Conservation (phyloP, 257 asterid genomes). For the Lantana camara region DNA sequence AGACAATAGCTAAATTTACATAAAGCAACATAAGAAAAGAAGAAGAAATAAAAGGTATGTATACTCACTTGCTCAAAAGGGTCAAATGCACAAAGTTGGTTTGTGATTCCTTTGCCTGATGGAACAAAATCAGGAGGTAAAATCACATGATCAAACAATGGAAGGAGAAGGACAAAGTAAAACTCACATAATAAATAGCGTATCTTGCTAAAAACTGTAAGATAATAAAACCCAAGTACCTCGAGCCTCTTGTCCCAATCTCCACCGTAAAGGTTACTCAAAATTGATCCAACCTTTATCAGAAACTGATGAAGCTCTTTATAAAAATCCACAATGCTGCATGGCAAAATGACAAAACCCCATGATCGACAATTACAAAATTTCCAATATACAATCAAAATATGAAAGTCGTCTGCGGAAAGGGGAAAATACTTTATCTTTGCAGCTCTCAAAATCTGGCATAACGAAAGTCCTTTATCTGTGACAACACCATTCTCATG, state of each 20-base stretch:
- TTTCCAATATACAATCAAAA: constrained; percentile 10
- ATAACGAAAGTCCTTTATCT: constrained; percentile 58
- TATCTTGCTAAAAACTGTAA: constrained; percentile 11
- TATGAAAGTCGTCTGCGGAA: constrained; percentile 17
- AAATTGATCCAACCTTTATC: constrained; percentile 73
- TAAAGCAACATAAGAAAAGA: constrained; percentile 19
- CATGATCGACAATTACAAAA: constrained; percentile 10
- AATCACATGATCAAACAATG: neutral
- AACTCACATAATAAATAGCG: constrained; percentile 3
- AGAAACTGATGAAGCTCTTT: constrained; percentile 83
- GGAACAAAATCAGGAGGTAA: constrained; percentile 24
- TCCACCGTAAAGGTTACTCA: constrained; percentile 63
- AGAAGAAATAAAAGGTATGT: constrained; percentile 19
- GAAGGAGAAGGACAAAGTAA: neutral
- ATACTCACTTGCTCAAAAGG: constrained; percentile 84
- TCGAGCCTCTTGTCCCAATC: constrained; percentile 93
- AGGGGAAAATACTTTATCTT: constrained; percentile 64
- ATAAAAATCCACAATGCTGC: constrained; percentile 78
- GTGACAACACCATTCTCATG: constrained; percentile 41
- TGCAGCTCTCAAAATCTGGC: constrained; percentile 72
- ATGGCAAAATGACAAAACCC: constrained; percentile 21
- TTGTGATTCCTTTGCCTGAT: constrained; percentile 86
- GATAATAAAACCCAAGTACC: constrained; percentile 50
- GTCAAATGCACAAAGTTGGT: constrained; percentile 76
- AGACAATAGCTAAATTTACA: constrained; percentile 19